Percentiles rank a stretch among this genome's conserved stretches.
Conservation (phyloP, 2,329 filamentous ascomycete species). For the Diaporthe vaccinii region DNA sequence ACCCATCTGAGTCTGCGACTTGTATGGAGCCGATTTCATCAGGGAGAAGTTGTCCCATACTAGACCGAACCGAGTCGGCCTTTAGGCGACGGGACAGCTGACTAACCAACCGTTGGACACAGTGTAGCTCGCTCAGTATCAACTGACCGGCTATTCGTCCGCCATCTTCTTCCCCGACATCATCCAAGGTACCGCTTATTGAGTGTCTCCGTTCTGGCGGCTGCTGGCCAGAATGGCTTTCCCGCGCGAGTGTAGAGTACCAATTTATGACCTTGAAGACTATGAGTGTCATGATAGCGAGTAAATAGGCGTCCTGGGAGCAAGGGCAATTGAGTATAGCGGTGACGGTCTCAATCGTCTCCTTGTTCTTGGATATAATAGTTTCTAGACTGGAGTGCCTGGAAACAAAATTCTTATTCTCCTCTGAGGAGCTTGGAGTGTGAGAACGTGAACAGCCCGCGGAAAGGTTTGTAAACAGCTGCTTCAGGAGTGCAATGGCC, state of each 20-base stretch:
- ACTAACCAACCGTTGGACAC: slow-evolving; percentile 50
- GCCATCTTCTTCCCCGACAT: slow-evolving; percentile 44
- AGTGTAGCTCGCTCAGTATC: slow-evolving; percentile 53
- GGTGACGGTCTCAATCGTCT: slow-evolving; percentile 48
- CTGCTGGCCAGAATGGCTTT: background rate
- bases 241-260: slow-evolving; percentile 46
- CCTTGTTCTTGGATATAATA: slow-evolving; percentile 49
- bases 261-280: slow-evolving; percentile 52
- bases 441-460: background rate
- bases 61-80: background rate
- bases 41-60: slow-evolving; percentile 5
- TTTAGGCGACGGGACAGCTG: slow-evolving; percentile 43
- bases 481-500: slow-evolving; percentile 45
- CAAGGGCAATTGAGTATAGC: slow-evolving; percentile 52
- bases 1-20: background rate
- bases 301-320: slow-evolving; percentile 50
- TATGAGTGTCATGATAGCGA: slow-evolving; percentile 50
- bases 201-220: background rate
- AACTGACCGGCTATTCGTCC: slow-evolving; percentile 50
- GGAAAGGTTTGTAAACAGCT: slow-evolving; percentile 43
- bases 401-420: background rate
- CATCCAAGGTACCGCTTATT: background rate
- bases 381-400: slow-evolving; percentile 37
- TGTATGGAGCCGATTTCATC: background rate
- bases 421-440: background rate